phyloP scores from a whole-genome alignment of 2,329 filamentous ascomycete genomes.

The Paramyrothecium sp. region DNA sequence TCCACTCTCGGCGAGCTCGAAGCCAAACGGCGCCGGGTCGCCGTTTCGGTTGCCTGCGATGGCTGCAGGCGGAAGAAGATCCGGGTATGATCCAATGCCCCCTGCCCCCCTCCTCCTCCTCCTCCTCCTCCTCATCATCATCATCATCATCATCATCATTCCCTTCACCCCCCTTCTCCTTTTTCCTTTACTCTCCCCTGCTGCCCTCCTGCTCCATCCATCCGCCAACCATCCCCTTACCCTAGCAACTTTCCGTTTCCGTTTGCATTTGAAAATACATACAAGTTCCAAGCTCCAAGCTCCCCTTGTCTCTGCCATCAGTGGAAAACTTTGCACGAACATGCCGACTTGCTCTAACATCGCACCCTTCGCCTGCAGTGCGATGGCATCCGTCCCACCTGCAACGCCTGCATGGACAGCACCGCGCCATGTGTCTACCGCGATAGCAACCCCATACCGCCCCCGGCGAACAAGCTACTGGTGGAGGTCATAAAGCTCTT shows the following conservation, averaged over 20 bases:
- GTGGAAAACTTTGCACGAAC: not conserved
- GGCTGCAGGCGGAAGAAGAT: conserved; percentile 18
- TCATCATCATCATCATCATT: not conserved
- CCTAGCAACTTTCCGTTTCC: not conserved
- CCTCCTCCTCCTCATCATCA: not conserved
- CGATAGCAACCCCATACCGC: not conserved
- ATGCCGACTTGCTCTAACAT: not conserved
- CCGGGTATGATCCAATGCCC: conserved; percentile 19
- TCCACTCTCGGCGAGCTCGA: not conserved
- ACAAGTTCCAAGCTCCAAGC: too few relatives aligned
- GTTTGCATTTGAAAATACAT: too few relatives aligned
- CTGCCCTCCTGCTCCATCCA: not conserved
- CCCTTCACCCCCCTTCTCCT: too few relatives aligned
- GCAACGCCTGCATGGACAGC: conserved; percentile 14
- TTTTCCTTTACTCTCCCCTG: not conserved
- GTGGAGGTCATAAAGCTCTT: conserved; percentile 22
- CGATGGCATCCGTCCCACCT: not conserved
- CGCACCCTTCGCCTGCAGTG: not conserved
- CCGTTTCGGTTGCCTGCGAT: conserved; percentile 21
- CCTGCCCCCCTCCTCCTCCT: too few relatives aligned
- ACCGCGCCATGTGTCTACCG: conserved; percentile 13
- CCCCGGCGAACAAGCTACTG: not conserved
- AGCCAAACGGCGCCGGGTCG: conserved; percentile 29
- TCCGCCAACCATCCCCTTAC: not conserved
- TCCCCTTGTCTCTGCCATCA: too few relatives aligned